Evolutionary conservation across 768 basidiomycete species (phyloP), one percentile per base, ranked within the genome.

Genomic region (Mycena polygramma): DNA sequence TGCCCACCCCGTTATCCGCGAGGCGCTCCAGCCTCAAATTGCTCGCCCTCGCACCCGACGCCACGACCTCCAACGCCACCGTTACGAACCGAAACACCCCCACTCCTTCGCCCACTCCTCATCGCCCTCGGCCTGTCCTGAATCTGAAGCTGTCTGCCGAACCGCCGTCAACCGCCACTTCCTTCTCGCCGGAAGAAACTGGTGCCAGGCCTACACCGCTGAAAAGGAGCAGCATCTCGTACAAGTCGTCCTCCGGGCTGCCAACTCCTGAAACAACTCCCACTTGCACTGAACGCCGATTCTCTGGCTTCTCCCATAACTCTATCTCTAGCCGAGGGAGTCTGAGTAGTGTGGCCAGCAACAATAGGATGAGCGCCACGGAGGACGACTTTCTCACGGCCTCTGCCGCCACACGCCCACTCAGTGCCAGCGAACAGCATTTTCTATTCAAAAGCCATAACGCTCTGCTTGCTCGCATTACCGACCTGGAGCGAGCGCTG

Each of bases 381-480:
- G 76, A 75, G 30, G 86, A 86, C 43, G 85, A 86, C 60, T 82
- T 86, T 83, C 80, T 79, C 77, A 20, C 63, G 26, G 26, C 63
- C 30, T 45, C 55, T 45, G 30, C 69, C 69, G 68, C 76, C 78
- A 79, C 77, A 73, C 84, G 75, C 75, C 88, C 91, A 63, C 88
- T 94, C 72, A 91, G 91, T 73, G 83, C 83, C 66, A 90, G 89
- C 78, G 93, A 95, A 79, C 93, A 94, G 75, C 90, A 94, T 85
- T 95, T 95, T 89, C 87, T 94, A 79, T 89, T 91, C 81, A 92
- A 92, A 77, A 93, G 92, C 68, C 94, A 96, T 83, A 90, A 92
- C 69, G 88, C 94, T 62, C 90, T 96, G 72, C 86, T 95, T 69
- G 88, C 91, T 75, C 90, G 94, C 71, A 95, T 95, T 79, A 90